These are phyloP conservation scores for Daldinia sp. DNA, from an alignment of 2,329 filamentous ascomycete species.

Conservation along the genomic window DNA sequence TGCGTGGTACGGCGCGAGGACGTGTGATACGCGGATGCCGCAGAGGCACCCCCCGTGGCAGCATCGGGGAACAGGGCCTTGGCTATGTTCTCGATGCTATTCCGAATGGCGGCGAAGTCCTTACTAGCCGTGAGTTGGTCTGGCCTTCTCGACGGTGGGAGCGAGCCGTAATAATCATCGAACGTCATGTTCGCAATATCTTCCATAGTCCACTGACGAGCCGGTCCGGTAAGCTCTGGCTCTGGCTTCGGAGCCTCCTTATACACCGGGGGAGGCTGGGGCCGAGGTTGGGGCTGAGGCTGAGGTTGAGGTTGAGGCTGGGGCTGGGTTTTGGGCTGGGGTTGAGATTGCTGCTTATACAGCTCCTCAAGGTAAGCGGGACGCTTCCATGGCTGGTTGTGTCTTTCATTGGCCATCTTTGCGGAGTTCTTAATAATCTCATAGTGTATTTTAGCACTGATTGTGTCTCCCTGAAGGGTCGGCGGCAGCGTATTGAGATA, in stretches of 20 bases:
- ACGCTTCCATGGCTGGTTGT: neutral
- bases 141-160: neutral
- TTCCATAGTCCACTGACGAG: neutral
- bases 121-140: neutral
- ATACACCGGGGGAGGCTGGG: neutral
- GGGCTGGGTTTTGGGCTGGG: neutral
- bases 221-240: too few relatives aligned
- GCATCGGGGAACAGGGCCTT: neutral
- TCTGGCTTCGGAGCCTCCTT: too few relatives aligned
- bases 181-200: constrained; percentile 16
- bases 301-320: too few relatives aligned
- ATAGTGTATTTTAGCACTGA: neutral
- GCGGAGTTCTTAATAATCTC: neutral
- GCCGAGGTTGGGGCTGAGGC: too few relatives aligned
- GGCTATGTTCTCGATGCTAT: neutral
- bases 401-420: neutral
- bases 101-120: neutral
- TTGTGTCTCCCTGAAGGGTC: neutral
- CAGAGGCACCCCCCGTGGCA: too few relatives aligned
- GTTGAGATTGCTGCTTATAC: neutral
- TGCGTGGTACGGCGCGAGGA: too few relatives aligned
- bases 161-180: constrained; percentile 8
- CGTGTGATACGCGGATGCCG: too few relatives aligned
- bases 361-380: neutral
- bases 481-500: neutral